phyloP scores from a whole-genome alignment of 176 grass and related monocot genomes.

The Pharus latifolius region DNA sequence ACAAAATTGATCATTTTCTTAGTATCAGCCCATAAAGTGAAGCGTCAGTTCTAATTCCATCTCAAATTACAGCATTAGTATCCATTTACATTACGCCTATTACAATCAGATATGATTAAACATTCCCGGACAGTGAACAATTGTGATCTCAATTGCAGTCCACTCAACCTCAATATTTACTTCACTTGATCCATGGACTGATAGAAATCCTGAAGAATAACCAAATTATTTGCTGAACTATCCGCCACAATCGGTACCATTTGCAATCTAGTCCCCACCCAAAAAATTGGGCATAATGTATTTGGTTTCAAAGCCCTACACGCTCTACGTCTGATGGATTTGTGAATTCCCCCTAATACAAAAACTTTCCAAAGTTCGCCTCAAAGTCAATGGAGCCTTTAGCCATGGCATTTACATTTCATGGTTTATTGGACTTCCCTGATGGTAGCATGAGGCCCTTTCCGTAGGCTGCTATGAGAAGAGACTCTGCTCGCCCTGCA shows the following conservation, averaged over 20 bases:
- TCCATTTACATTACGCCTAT: neutral
- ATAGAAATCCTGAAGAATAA: neutral
- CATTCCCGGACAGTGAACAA: neutral
- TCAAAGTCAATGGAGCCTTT: neutral
- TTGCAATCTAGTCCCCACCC: too few relatives aligned
- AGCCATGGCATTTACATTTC: neutral
- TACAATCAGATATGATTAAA: neutral
- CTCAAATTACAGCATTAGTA: neutral
- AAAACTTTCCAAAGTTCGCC: too few relatives aligned
- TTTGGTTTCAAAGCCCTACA: too few relatives aligned
- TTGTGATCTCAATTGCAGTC: neutral
- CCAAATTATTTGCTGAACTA: neutral
- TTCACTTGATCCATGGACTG: slow-evolving; percentile 12
- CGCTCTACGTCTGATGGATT: too few relatives aligned
- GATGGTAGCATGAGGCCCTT: slow-evolving; percentile 51
- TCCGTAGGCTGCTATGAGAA: slow-evolving; percentile 86
- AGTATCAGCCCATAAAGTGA: neutral
- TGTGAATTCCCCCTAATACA: too few relatives aligned
- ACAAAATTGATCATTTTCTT: neutral
- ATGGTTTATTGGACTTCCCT: slow-evolving; percentile 15
- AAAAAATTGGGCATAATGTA: too few relatives aligned
- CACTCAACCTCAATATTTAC: neutral
- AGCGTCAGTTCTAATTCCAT: neutral
- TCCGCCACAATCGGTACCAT: neutral
- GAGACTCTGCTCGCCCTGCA: slow-evolving; percentile 88